Conservation (phyloP, 345 rosid species). For the Limnanthes douglasii region DNA sequence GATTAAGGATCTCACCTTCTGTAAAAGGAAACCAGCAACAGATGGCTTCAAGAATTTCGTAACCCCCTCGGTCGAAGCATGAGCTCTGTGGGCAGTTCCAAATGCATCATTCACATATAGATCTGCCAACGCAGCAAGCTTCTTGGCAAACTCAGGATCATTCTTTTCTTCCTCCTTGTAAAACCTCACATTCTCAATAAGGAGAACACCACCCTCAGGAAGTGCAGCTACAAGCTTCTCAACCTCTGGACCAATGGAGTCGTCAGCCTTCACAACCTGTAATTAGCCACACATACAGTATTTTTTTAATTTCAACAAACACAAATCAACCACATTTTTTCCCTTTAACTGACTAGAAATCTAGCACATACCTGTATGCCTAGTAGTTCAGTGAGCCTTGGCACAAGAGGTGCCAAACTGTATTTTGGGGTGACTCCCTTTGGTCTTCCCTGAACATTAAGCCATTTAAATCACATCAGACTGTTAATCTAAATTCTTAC, state of each 20-base stretch:
- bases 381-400: slow-evolving; percentile 72
- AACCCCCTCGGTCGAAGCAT: slow-evolving; percentile 95
- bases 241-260: slow-evolving; percentile 86
- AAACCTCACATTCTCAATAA: slow-evolving; percentile 87
- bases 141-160: slow-evolving; percentile 82
- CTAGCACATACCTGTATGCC: slow-evolving; percentile 49
- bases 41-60: slow-evolving; percentile 84
- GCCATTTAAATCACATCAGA: too few species aligned
- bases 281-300: background rate
- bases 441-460: slow-evolving; percentile 70
- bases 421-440: slow-evolving; percentile 86
- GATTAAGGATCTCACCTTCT: slow-evolving; percentile 33
- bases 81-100: slow-evolving; percentile 96
- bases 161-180: slow-evolving; percentile 95
- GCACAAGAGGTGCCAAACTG: slow-evolving; percentile 88
- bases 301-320: too few species aligned
- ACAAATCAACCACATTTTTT: too few species aligned
- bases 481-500: too few species aligned
- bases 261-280: slow-evolving; percentile 71
- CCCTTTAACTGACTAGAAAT: background rate
- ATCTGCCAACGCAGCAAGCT: slow-evolving; percentile 85
- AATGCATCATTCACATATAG: slow-evolving; percentile 92
- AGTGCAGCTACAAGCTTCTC: slow-evolving; percentile 70
- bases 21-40: slow-evolving; percentile 92
- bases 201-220: slow-evolving; percentile 80